Percentiles rank a stretch among this genome's conserved stretches.
These are phyloP conservation scores for Colletotrichum siamense DNA, from an alignment of 2,329 filamentous ascomycete species.

Conservation along the genomic window DNA sequence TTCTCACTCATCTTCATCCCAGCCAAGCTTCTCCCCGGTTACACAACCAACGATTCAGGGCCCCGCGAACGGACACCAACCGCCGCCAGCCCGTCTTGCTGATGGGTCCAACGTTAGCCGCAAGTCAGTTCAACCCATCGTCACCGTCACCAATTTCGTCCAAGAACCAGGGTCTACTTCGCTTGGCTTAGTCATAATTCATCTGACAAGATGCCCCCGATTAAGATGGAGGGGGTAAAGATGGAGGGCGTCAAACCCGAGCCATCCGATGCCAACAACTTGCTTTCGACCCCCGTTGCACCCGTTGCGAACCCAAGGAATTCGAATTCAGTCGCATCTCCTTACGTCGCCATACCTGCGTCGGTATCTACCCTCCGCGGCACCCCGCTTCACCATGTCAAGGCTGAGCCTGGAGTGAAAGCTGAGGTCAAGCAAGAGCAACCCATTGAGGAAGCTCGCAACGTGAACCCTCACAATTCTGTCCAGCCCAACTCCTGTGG, in stretches of 20 bases:
- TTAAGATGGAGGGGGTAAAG: not conserved
- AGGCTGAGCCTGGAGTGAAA: not conserved
- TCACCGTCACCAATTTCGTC: not conserved
- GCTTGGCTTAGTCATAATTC: not conserved
- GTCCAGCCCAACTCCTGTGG: not conserved
- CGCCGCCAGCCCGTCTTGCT: not conserved
- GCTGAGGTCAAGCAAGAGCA: not conserved
- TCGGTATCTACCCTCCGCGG: not conserved
- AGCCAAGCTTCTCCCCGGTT: not conserved
- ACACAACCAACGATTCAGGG: not conserved
- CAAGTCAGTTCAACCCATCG: not conserved
- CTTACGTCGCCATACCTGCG: not conserved
- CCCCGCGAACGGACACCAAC: not conserved
- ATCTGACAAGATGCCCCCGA: not conserved
- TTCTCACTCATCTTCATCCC: not conserved
- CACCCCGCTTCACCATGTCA: not conserved
- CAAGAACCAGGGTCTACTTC: not conserved
- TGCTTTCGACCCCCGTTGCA: not conserved
- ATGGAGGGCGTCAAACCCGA: not conserved
- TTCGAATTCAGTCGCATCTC: not conserved
- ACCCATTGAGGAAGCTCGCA: too few species aligned
- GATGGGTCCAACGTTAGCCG: not conserved
- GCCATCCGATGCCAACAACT: not conserved
- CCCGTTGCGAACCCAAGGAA: not conserved
- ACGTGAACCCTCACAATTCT: not conserved